phyloP scores from a whole-genome alignment of 2,329 filamentous ascomycete genomes.

The Periconia macrospinosa region DNA sequence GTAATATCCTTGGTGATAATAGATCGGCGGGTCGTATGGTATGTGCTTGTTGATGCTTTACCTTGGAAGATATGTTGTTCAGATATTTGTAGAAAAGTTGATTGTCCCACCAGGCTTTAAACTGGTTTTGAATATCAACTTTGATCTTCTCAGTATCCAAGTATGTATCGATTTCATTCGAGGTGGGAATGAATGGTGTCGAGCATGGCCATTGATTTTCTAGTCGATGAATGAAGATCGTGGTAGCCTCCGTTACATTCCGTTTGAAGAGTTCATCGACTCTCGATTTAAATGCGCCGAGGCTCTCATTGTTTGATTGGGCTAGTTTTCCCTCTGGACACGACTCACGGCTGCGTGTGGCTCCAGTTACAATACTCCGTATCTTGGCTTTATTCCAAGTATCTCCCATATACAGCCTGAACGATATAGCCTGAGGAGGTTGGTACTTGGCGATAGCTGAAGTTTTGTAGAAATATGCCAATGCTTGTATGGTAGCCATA shows the following conservation, averaged over 20 bases:
- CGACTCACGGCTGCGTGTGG: too few species aligned
- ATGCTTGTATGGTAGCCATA: constrained; percentile 22
- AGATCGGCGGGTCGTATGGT: too few species aligned
- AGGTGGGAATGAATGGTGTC: neutral
- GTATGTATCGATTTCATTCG: neutral
- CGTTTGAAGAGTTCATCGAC: neutral
- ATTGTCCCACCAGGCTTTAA: neutral
- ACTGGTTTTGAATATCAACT: too few species aligned
- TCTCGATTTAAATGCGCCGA: too few species aligned
- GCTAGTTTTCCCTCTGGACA: too few species aligned
- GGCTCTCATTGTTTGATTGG: too few species aligned
- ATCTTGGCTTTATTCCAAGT: neutral
- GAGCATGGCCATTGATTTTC: neutral
- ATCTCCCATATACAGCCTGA: constrained; percentile 14
- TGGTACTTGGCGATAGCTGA: constrained; percentile 5
- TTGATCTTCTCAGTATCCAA: neutral
- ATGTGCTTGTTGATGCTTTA: too few species aligned
- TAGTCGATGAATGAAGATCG: neutral
- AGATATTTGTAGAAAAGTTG: neutral
- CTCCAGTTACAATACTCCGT: neutral
- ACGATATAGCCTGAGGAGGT: constrained; percentile 6
- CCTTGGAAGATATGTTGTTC: too few species aligned
- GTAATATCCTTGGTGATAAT: too few species aligned
- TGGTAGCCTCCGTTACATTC: too few species aligned
- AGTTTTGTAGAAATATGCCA: constrained; percentile 21